A percentile compares a stretch with the other conserved stretches of the same genome.
phyloP scores from a whole-genome alignment of 352 stramenopile genomes.

The Pythium monospermum region DNA sequence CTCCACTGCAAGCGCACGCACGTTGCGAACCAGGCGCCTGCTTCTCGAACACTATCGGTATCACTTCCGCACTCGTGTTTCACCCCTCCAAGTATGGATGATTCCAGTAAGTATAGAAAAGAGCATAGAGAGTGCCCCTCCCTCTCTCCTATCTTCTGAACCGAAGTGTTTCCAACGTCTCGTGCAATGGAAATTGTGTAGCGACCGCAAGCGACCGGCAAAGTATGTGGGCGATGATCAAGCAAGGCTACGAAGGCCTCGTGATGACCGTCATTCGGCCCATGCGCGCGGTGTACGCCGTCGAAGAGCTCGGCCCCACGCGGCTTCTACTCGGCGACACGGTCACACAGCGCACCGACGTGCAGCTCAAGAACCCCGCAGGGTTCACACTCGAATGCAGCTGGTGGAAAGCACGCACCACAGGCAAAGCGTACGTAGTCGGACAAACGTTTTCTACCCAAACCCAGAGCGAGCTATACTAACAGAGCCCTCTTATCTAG shows the following conservation, averaged over 20 bases:
- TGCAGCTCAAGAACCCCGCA: constrained; percentile 70
- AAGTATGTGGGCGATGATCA: constrained; percentile 80
- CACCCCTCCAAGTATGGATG: constrained; percentile 14
- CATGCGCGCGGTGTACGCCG: constrained; percentile 51
- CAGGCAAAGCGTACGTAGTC: constrained; percentile 20
- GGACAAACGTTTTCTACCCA: no score
- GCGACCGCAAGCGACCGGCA: constrained; percentile 36
- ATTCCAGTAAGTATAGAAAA: constrained; percentile 15
- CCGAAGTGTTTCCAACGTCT: constrained; percentile 7
- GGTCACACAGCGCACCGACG: constrained; percentile 56
- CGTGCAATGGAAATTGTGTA: not conserved
- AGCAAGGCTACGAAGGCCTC: constrained; percentile 77
- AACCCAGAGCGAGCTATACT: no score
- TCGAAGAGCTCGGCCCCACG: constrained; percentile 61
- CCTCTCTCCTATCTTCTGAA: not conserved
- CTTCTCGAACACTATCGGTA: not conserved
- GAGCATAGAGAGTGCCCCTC: not conserved
- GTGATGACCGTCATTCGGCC: constrained; percentile 80
- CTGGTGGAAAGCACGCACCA: constrained; percentile 70
- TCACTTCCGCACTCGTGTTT: not conserved
- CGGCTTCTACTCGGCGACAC: constrained; percentile 48
- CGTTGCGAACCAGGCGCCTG: not conserved
- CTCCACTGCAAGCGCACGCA: no score
- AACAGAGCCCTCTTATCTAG: no score
- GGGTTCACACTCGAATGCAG: constrained; percentile 80